Conservation (phyloP, 257 asterid genomes). For the Nicotiana attenuata region DNA sequence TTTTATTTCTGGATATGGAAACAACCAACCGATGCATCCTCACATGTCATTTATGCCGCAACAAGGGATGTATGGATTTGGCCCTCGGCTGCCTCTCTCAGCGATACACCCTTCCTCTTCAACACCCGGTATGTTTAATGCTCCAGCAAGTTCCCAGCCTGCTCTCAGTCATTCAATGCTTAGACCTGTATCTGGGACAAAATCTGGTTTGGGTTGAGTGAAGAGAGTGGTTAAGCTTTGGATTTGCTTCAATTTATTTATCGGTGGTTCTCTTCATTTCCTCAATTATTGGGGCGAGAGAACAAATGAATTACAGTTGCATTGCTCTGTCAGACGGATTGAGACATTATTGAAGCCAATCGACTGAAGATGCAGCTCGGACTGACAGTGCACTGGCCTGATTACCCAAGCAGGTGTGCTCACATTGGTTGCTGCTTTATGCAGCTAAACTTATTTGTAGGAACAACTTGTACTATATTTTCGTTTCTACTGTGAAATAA, state of each 20-base stretch:
- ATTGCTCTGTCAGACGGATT: conserved; percentile 13
- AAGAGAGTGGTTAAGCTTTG: conserved; percentile 17
- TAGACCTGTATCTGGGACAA: conserved; percentile 72
- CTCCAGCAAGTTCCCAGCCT: conserved; percentile 55
- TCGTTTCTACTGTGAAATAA: neutral
- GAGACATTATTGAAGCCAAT: conserved; percentile 5
- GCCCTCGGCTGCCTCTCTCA: conserved; percentile 81
- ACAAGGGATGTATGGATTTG: conserved; percentile 70
- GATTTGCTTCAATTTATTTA: conserved; percentile 18
- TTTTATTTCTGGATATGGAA: conserved; percentile 57
- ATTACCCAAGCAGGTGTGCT: neutral
- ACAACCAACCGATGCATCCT: conserved; percentile 65
- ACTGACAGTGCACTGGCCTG: conserved; percentile 2
- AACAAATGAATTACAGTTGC: neutral
- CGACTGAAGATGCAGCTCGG: conserved; percentile 12
- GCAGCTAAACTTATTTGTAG: conserved; percentile 2
- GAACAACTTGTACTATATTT: conserved; percentile 6
- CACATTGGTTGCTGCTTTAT: conserved; percentile 6
- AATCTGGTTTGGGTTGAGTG: conserved; percentile 60
- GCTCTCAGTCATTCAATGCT: conserved; percentile 57
- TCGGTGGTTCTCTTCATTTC: neutral
- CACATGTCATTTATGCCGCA: conserved; percentile 70
- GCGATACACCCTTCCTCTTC: conserved; percentile 72
- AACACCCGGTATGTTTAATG: conserved; percentile 42
- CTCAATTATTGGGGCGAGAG: conserved; percentile 9